phyloP scores from a whole-genome alignment of 1,139 yeast genomes.

The Candida albicans region DNA sequence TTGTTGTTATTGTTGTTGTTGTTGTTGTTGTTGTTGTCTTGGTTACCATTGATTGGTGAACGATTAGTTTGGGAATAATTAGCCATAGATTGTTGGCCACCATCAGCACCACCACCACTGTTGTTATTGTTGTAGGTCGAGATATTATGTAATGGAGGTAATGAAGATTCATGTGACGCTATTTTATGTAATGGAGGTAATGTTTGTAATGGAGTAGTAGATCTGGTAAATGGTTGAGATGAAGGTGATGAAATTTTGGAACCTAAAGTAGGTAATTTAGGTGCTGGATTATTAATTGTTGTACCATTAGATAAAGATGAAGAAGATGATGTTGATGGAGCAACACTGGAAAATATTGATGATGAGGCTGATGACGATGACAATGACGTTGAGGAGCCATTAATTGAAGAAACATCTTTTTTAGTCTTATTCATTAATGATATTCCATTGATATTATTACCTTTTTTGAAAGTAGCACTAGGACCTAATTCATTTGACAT shows the following conservation, averaged over 20 bases:
- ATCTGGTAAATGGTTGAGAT: slow-evolving; percentile 9
- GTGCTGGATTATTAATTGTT: slow-evolving; percentile 13
- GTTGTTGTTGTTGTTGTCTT: slow-evolving; percentile 10
- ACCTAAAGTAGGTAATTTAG: slow-evolving; percentile 20
- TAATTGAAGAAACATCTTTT: slow-evolving; percentile 1
- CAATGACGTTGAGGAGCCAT: neutral
- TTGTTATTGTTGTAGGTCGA: neutral
- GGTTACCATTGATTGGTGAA: slow-evolving; percentile 5
- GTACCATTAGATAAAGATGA: slow-evolving; percentile 17
- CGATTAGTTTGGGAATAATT: neutral
- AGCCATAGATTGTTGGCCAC: too few relatives aligned
- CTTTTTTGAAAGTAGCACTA: slow-evolving; percentile 39
- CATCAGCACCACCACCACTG: neutral
- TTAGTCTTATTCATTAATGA: slow-evolving; percentile 29
- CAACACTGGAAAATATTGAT: slow-evolving; percentile 16
- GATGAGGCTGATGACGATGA: slow-evolving; percentile 4
- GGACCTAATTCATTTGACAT: slow-evolving; percentile 51
- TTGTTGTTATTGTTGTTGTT: slow-evolving; percentile 10
- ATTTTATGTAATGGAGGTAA: slow-evolving; percentile 41
- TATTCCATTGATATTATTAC: slow-evolving; percentile 21
- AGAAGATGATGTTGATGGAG: slow-evolving; percentile 4
- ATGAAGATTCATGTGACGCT: slow-evolving; percentile 10
- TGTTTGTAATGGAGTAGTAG: slow-evolving; percentile 12
- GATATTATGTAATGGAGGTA: slow-evolving; percentile 10
- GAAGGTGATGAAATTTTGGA: slow-evolving; percentile 21